Evolutionary conservation across 192 early-diverging fungal genomes (phyloP), one percentile per base, ranked within the genome.

Genomic region (Coemansia sp.): DNA sequence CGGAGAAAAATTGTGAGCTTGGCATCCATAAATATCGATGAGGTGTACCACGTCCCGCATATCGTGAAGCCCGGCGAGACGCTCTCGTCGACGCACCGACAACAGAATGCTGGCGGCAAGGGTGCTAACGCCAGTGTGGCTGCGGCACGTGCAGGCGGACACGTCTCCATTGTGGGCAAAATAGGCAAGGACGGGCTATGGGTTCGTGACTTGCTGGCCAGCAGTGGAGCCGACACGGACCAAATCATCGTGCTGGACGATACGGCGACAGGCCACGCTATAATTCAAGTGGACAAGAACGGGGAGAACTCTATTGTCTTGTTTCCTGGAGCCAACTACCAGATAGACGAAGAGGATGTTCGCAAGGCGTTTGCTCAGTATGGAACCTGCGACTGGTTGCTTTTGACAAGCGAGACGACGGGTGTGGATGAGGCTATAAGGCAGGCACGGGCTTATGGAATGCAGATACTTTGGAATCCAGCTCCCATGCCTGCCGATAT

Each of bases 41-140:
- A 81, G 31, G 69, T 81, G 9, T 80, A 76, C 58, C 60, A 42
- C 26, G 62, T 80, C 3, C 61, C 68, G 6, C 65, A 68, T 20
- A 67, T 80, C 2, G 69, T 63, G 17, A 55, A 45, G 20, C 62
- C 71, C 0, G 79, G 79, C 11, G 69, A 80, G 37, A 76, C 72
- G 11, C 20, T 76, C 15, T 57, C 68, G 0, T 62, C 79, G 6
- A 58, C 56, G 7, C 16, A 34, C 11, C 54, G 66, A 5, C 56
- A 64, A 56, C 51, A 58, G 30, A 64, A 63, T 52, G 79, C 79
- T 6, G 79, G 79, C 17, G 79, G 79, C 17, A 80, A 80, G 46
- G 90, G 95, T 6, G 90, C 93, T 8, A 97, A 97, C 51, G 92
- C 94, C 56, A 85, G 89, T 12, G 89, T 90, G 6, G 93, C 95